These are phyloP conservation scores for Lasiodiplodia sp. DNA, from an alignment of 2,329 filamentous ascomycete species.

Conservation along the genomic window DNA sequence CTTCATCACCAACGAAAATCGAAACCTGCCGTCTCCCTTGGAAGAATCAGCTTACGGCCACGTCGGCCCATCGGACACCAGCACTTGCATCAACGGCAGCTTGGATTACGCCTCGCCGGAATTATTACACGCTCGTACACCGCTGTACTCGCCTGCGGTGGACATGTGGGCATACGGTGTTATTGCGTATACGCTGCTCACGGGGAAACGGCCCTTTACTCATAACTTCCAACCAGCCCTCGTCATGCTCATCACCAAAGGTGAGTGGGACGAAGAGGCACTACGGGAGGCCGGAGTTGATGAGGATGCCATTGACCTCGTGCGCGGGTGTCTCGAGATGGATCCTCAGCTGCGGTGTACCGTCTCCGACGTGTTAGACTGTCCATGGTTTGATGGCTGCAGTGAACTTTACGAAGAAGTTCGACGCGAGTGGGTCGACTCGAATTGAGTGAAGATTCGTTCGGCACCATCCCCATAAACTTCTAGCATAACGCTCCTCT, in stretches of 20 bases:
- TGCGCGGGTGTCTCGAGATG: conserved; percentile 67
- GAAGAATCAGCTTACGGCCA: conserved; percentile 49
- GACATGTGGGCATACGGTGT: conserved; percentile 75
- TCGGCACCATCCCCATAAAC: background rate
- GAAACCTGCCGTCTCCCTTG: conserved; percentile 55
- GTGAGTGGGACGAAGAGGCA: conserved; percentile 63
- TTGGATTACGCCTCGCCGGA: conserved; percentile 63
- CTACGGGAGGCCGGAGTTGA: conserved; percentile 55
- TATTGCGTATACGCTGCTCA: conserved; percentile 66
- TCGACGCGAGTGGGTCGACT: conserved; percentile 12
- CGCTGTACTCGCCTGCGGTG: conserved; percentile 61
- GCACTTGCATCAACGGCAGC: conserved; percentile 66
- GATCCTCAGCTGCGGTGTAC: conserved; percentile 64
- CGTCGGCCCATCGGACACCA: conserved; percentile 63
- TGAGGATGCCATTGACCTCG: conserved; percentile 61
- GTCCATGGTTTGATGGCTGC: conserved; percentile 60
- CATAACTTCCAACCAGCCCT: conserved; percentile 66
- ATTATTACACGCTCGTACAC: conserved; percentile 48
- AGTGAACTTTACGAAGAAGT: conserved; percentile 32
- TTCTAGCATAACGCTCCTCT: background rate
- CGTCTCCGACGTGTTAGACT: conserved; percentile 63
- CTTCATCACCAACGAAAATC: conserved; percentile 66
- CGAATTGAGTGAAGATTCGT: conserved; percentile 11
- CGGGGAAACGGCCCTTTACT: conserved; percentile 68
- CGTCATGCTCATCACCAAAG: conserved; percentile 65